A percentile compares a stretch with the other conserved stretches of the same genome.
Conservation (phyloP, 805 yeast genomes). For the Cyberlindnera saturnus region DNA sequence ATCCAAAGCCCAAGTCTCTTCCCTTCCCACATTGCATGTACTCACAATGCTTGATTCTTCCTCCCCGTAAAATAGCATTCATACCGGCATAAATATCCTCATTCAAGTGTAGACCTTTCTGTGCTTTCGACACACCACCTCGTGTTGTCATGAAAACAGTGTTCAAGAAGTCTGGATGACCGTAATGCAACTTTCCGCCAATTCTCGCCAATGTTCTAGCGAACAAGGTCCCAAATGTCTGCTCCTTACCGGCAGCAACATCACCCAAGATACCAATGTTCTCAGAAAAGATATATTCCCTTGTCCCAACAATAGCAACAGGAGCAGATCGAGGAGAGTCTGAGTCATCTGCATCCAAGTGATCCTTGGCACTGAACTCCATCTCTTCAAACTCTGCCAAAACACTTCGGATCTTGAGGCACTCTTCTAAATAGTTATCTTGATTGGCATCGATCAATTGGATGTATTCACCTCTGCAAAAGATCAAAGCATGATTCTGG, state of each 20-base stretch:
- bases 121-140: conserved; percentile 85
- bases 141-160: conserved; percentile 74
- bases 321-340: conserved; percentile 31
- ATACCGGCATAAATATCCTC: conserved; percentile 87
- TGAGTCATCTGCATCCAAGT: neutral
- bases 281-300: conserved; percentile 80
- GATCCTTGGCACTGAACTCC: conserved; percentile 4
- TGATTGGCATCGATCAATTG: conserved; percentile 82
- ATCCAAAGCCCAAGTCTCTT: conserved; percentile 78
- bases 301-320: conserved; percentile 77
- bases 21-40: conserved; percentile 86
- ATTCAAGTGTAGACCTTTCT: conserved; percentile 73
- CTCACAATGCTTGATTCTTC: conserved; percentile 79
- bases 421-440: conserved; percentile 77
- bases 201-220: conserved; percentile 77
- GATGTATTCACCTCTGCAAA: conserved; percentile 74
- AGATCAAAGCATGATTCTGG: conserved; percentile 70
- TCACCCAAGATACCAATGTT: conserved; percentile 79
- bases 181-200: conserved; percentile 81
- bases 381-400: conserved; percentile 71
- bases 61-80: conserved; percentile 73
- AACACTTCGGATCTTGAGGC: conserved; percentile 66
- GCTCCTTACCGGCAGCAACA: conserved; percentile 85
- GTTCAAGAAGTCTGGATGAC: conserved; percentile 81
- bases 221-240: conserved; percentile 79